These are phyloP conservation scores for Boletus rufocinnamomeus DNA, from an alignment of 768 basidiomycete genomes.

Conservation along the genomic window DNA sequence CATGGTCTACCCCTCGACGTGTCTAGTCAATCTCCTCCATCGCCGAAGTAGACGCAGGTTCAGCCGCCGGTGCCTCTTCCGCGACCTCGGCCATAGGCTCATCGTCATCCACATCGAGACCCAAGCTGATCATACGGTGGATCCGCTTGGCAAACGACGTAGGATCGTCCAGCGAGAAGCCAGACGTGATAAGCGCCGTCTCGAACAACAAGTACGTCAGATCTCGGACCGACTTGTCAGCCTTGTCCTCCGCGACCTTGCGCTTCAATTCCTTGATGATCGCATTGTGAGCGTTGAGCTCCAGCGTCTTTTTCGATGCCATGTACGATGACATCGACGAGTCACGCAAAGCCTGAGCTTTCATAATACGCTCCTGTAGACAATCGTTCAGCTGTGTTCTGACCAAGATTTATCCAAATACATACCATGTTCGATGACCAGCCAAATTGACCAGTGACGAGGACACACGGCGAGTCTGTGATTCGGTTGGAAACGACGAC, in stretches of 20 bases:
- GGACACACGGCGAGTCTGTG: slow-evolving; percentile 92
- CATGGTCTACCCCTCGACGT: slow-evolving; percentile 6
- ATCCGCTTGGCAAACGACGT: slow-evolving; percentile 95
- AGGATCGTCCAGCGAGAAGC: slow-evolving; percentile 95
- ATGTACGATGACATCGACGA: slow-evolving; percentile 99
- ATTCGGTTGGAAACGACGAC: slow-evolving; percentile 98
- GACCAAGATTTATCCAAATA: slow-evolving; percentile 22
- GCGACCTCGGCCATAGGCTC: slow-evolving; percentile 39
- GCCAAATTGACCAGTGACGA: slow-evolving; percentile 98
- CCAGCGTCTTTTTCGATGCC: slow-evolving; percentile 97
- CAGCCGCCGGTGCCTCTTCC: slow-evolving; percentile 54
- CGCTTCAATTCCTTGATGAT: slow-evolving; percentile 96
- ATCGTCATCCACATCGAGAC: slow-evolving; percentile 87
- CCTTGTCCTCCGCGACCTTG: slow-evolving; percentile 96
- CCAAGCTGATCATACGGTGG: slow-evolving; percentile 93
- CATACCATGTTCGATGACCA: slow-evolving; percentile 99
- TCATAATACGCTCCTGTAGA: slow-evolving; percentile 92
- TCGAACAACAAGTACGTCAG: slow-evolving; percentile 95
- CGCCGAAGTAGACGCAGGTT: slow-evolving; percentile 69
- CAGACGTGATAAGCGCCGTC: slow-evolving; percentile 93
- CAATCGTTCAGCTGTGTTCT: slow-evolving; percentile 3
- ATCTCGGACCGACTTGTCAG: slow-evolving; percentile 98
- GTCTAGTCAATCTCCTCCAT: slow-evolving; percentile 97
- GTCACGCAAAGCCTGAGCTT: slow-evolving; percentile 95
- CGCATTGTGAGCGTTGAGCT: slow-evolving; percentile 88